Evolutionary conservation across 306 rosid genomes (phyloP).

Genomic region (Lathyrus tuberosus): DNA sequence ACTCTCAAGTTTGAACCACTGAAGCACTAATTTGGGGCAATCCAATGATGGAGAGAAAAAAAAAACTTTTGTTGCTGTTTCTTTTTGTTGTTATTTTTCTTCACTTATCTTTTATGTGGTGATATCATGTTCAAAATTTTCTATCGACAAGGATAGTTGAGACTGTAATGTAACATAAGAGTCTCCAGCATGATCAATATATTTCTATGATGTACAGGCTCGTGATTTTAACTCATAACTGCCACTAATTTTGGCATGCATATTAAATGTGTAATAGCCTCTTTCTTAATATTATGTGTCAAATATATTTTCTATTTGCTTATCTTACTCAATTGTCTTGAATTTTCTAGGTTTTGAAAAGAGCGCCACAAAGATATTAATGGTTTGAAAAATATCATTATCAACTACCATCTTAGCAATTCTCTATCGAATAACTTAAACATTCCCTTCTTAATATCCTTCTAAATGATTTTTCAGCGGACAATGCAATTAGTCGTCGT

Average conservation of each 20-base stretch:
- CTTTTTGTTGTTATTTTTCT: conserved; percentile 16
- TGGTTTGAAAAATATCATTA: too few species aligned
- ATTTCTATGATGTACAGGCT: background rate
- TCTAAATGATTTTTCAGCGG: too few species aligned
- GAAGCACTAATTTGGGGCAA: conserved; percentile 19
- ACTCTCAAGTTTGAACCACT: conserved; percentile 52
- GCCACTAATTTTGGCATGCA: background rate
- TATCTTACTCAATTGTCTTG: too few species aligned
- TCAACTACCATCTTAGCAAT: too few species aligned
- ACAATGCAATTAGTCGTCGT: too few species aligned
- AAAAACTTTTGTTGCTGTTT: background rate
- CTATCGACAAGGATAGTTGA: background rate
- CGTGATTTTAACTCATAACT: background rate
- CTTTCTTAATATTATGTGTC: too few species aligned
- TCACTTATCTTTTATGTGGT: background rate
- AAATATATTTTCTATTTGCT: too few species aligned
- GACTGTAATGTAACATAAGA: background rate
- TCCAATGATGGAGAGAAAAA: background rate
- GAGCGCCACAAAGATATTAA: too few species aligned
- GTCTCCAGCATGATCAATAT: background rate
- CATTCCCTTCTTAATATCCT: too few species aligned
- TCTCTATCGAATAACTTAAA: too few species aligned
- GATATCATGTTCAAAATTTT: conserved; percentile 10
- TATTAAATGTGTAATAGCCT: background rate
- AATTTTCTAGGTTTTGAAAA: too few species aligned